phyloP scores from a whole-genome alignment of 495 filamentous ascomycete species.

The Trichoderma asperelloides region DNA sequence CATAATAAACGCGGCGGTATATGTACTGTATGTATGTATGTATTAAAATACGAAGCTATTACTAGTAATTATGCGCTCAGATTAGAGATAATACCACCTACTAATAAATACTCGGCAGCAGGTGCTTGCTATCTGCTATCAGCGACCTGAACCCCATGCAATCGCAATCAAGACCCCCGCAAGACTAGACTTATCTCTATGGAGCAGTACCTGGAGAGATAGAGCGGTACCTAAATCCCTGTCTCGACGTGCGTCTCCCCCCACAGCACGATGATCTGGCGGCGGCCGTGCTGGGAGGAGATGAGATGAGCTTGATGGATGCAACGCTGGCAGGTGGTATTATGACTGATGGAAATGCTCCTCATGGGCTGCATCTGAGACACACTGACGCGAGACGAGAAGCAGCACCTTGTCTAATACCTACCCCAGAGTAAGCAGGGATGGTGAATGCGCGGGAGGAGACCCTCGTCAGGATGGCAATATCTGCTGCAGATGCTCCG shows the following conservation, averaged over 20 bases:
- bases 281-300: neutral
- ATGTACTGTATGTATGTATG: no score
- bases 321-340: neutral
- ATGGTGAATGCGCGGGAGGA: neutral
- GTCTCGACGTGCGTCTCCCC: neutral
- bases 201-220: neutral
- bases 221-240: neutral
- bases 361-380: neutral
- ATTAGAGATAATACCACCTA: no score
- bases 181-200: neutral
- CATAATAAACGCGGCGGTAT: no score
- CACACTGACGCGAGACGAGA: neutral
- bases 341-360: neutral
- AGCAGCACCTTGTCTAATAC: neutral
- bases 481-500: neutral
- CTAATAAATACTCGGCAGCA: neutral
- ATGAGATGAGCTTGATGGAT: no score
- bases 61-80: no score
- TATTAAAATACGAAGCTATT: no score
- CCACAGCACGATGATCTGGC: neutral
- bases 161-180: neutral
- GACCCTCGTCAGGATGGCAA: neutral
- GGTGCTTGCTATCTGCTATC: neutral
- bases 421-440: no score
- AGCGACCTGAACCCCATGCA: neutral